Evolutionary conservation across 2,329 filamentous ascomycete species (phyloP), one percentile per base, ranked within the genome.

Genomic region (Cercospora janseana): DNA sequence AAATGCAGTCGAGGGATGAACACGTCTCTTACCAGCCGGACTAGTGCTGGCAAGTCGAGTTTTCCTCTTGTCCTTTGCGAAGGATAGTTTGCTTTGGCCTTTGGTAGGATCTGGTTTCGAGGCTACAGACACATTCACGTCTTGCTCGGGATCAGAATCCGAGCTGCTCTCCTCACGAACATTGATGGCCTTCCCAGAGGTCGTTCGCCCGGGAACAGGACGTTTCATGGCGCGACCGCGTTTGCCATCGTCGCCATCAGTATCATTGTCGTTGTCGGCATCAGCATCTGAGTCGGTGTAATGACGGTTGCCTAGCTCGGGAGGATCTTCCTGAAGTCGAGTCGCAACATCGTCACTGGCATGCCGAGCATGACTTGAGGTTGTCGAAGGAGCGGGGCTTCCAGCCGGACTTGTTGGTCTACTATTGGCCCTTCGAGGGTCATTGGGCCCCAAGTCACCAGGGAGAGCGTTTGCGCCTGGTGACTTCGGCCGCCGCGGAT

Each of bases 1-100:
- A 66, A 91, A 96, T 66, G 85, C 93, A 8, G 88, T 95, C 46
- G 82, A 81, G 1, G 91, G 91, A 66, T 94, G 91, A 62, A 72
- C 44, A 70, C 65, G 56, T 69, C 78, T 52, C 65, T 58, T 38
- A 37, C 40, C 24, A 58, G 58, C 28, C 46, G 60, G 29, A 15
- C 55, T 54, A n/a, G 61, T 59, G 13, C 63, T 59, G 18, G 60
- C 61, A 10, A 67, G 45, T 18, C 60, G 63, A 1, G 60, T 61
- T 16, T 60, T 63, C 5, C 59, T 57, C 34, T 47, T 27, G 24
- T 65, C 62, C 26, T 56, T 58, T 20, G 49, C 56, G 45, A 64
- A 61, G 2, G 56, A 59, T 3, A 65, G 50, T 20, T 62, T 63
- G 52, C 62, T 65, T 34, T 67, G 56, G 41, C 65, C 65, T 54